Base-by-base conservation (phyloP, 805 yeast genomes). In the Geotrichum ghanense region DNA sequence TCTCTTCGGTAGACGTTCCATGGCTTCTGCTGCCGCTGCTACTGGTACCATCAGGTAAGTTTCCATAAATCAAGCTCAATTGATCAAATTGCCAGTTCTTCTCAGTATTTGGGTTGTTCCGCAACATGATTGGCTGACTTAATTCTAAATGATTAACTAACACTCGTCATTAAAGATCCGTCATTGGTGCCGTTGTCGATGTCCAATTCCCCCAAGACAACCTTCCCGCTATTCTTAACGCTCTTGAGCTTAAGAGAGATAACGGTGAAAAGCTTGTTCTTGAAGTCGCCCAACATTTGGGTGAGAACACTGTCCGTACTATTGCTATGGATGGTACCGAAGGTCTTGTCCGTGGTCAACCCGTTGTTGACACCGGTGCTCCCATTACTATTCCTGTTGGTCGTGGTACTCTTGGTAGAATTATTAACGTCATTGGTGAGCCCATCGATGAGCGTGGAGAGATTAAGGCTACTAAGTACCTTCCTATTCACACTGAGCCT, bases 271-370 rank as follows among this genome's bases (percentile, higher is more conserved):
- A 78, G 65, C 81, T 92, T 68, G 88, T 92, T 58, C 81, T 92
- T 65, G 98, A 92, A 78, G 98, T 92, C 63, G 92, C 98, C 65
- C 98, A 92, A 79, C 98, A 92, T 75, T 81, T 92, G 73, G 98
- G 98, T 80, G 97, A 92, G 79, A 88, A 88, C 85, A 84, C 97
- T 63, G 97, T 92, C 71, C 90, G 98, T 83, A 83, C 98, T 70
- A 92, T 92, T 83, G 97, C 98, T 69, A 92, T 92, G 98, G 98
- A 92, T 73, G 97, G 97, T 86, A 92, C 98, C 62, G 97, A 90
- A 74, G 98, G 98, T 87, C 82, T 92, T 67, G 95, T 88, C 64
- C 90, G 98, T 81, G 98, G 98, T 72, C 81, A 83, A 66, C 48
- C 74, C 51, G 98, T 92, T 64, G 57, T 66, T 57, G 98, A 92